A percentile compares a stretch with the other conserved stretches of the same genome.
These are phyloP conservation scores for Meira nashicola DNA, from an alignment of 1,284 basidiomycete genomes.

Conservation along the genomic window DNA sequence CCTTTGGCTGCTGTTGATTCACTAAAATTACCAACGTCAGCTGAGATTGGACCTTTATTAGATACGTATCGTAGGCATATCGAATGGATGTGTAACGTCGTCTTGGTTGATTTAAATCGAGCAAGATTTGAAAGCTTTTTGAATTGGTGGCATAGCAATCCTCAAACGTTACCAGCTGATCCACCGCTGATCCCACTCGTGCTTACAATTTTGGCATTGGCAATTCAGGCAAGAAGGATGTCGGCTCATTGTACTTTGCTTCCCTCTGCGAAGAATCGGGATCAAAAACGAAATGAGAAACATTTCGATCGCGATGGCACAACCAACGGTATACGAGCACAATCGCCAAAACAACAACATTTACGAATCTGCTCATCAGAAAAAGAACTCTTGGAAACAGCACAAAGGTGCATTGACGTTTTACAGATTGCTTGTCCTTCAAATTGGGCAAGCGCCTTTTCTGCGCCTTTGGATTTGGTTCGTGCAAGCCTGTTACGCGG, in stretches of 20 bases:
- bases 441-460: slow-evolving; percentile 35
- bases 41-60: slow-evolving; percentile 28
- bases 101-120: slow-evolving; percentile 37
- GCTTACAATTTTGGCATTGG: slow-evolving; percentile 41
- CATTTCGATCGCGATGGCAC: background rate
- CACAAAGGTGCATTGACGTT: slow-evolving; percentile 34
- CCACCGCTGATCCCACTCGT: slow-evolving; percentile 38
- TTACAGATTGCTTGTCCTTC: slow-evolving; percentile 41
- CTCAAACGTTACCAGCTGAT: slow-evolving; percentile 40
- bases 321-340: background rate
- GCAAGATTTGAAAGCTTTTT: slow-evolving; percentile 37
- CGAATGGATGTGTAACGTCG: slow-evolving; percentile 34
- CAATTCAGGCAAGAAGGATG: slow-evolving; percentile 34
- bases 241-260: background rate
- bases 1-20: background rate
- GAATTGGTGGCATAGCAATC: slow-evolving; percentile 41
- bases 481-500: slow-evolving; percentile 37
- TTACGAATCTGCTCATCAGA: slow-evolving; percentile 27
- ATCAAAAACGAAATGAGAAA: background rate
- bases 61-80: slow-evolving; percentile 37
- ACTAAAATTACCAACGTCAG: slow-evolving; percentile 24
- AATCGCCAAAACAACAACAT: slow-evolving; percentile 17
- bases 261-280: too few species aligned
- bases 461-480: slow-evolving; percentile 42
- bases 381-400: slow-evolving; percentile 34